A percentile compares a stretch with the other conserved stretches of the same genome.
Evolutionary conservation across 1,284 basidiomycete genomes (phyloP).

Genomic region (Ustilago bromivora): DNA sequence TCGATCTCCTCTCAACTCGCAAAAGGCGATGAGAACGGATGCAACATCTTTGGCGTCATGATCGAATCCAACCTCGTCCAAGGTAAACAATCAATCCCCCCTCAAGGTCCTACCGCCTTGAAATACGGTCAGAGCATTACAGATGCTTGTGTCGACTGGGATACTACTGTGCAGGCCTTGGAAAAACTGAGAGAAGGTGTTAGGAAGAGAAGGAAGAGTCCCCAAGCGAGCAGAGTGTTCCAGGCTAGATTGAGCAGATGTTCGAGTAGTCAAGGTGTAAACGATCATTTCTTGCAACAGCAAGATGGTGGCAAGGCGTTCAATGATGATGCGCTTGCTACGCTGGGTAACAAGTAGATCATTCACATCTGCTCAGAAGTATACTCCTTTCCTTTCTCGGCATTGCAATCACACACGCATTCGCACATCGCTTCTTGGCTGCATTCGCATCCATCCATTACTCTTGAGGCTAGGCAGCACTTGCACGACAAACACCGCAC

Average conservation of each 20-base stretch:
- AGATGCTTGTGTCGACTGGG: slow-evolving; percentile 67
- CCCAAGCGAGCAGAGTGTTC: slow-evolving; percentile 35
- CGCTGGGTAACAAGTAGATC: slow-evolving; percentile 43
- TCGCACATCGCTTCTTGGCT: background rate
- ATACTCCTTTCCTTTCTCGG: background rate
- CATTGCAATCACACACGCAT: background rate
- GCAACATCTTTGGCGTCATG: slow-evolving; percentile 94
- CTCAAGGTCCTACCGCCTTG: slow-evolving; percentile 52
- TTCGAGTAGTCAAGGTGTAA: slow-evolving; percentile 40
- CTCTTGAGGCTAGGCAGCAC: slow-evolving; percentile 17
- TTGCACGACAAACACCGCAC: slow-evolving; percentile 57
- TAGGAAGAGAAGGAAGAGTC: slow-evolving; percentile 37
- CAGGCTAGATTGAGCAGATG: slow-evolving; percentile 30
- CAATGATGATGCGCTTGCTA: slow-evolving; percentile 59
- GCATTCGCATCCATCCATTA: background rate
- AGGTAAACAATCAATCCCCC: slow-evolving; percentile 65
- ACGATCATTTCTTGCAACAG: slow-evolving; percentile 33
- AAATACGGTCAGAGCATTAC: slow-evolving; percentile 66
- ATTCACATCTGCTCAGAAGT: background rate
- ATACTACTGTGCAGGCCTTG: slow-evolving; percentile 61
- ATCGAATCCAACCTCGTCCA: slow-evolving; percentile 91
- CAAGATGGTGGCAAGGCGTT: slow-evolving; percentile 24
- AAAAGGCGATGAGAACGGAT: slow-evolving; percentile 36
- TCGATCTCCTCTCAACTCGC: slow-evolving; percentile 72
- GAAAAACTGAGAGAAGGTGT: slow-evolving; percentile 60